These are phyloP conservation scores for Carpinus viminea DNA, from an alignment of 306 rosid species.

Conservation along the genomic window DNA sequence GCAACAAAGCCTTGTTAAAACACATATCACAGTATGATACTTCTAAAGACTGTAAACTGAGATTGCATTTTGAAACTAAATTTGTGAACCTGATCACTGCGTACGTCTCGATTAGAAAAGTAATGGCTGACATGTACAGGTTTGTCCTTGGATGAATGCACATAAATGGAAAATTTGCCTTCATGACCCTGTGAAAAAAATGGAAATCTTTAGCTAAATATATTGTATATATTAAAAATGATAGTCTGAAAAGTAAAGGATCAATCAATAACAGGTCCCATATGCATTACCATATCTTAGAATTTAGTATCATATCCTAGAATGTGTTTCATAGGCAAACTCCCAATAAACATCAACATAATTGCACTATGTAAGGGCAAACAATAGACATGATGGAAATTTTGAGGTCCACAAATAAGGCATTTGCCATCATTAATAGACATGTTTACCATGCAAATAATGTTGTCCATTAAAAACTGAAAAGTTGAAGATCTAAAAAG, in stretches of 20 bases:
- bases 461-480: too few species aligned
- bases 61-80: slow-evolving; percentile 16
- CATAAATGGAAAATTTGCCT: slow-evolving; percentile 90
- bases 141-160: slow-evolving; percentile 85
- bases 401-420: background rate
- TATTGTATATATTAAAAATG: background rate
- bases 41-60: slow-evolving; percentile 18
- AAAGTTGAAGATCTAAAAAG: background rate
- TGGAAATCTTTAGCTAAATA: slow-evolving; percentile 32
- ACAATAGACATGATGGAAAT: background rate
- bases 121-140: slow-evolving; percentile 87
- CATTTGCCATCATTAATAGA: background rate
- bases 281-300: background rate
- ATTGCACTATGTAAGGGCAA: background rate
- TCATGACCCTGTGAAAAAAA: slow-evolving; percentile 86
- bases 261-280: background rate
- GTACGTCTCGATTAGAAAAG: slow-evolving; percentile 73
- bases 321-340: too few species aligned
- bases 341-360: background rate
- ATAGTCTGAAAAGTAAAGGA: background rate
- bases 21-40: background rate
- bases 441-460: too few species aligned
- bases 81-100: slow-evolving; percentile 74
- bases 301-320: background rate
- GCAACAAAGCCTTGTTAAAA: background rate